Conservation (phyloP, 2,329 filamentous ascomycete species). For the Colletotrichum orbiculare region DNA sequence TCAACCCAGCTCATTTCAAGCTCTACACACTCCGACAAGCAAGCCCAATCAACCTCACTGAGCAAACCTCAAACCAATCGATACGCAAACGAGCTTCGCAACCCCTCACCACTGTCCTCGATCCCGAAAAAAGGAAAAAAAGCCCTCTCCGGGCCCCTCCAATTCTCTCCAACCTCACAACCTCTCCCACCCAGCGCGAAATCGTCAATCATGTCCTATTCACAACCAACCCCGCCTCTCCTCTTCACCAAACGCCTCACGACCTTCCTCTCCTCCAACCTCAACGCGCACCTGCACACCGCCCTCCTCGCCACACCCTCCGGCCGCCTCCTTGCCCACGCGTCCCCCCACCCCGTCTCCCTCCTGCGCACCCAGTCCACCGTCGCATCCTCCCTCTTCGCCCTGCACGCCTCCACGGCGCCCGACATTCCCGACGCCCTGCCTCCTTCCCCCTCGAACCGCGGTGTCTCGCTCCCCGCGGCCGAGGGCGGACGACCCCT, state of each 20-base stretch:
- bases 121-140: background rate
- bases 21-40: background rate
- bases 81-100: background rate
- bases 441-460: slow-evolving; percentile 45
- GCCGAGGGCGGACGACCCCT: slow-evolving; percentile 43
- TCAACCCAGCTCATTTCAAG: background rate
- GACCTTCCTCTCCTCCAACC: slow-evolving; percentile 68
- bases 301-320: slow-evolving; percentile 69
- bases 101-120: background rate
- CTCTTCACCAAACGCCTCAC: slow-evolving; percentile 75
- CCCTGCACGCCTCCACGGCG: slow-evolving; percentile 63
- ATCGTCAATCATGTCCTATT: slow-evolving; percentile 47
- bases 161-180: background rate
- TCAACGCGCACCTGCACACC: slow-evolving; percentile 67
- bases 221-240: slow-evolving; percentile 62
- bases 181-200: background rate
- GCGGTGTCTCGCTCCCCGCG: slow-evolving; percentile 25
- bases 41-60: no score
- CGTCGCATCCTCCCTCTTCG: slow-evolving; percentile 71
- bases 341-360: slow-evolving; percentile 62
- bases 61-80: no score
- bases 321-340: slow-evolving; percentile 73
- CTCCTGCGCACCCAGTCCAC: slow-evolving; percentile 72
- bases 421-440: slow-evolving; percentile 55
- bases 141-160: background rate